Conservation (phyloP, 306 rosid genomes). For the Medicago arabica region DNA sequence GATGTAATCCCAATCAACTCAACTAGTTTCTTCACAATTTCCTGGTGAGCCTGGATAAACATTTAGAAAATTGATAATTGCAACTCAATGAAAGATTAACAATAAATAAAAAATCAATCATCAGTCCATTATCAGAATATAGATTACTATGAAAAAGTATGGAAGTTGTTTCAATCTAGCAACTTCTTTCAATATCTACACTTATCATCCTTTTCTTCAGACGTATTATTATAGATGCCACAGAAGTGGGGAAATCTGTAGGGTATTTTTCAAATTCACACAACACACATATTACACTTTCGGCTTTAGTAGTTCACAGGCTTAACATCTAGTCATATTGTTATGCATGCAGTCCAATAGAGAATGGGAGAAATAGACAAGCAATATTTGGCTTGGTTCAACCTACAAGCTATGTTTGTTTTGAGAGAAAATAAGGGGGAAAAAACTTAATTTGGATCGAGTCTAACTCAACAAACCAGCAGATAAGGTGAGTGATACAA, state of each 20-base stretch:
- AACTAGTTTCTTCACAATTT: constrained; percentile 82
- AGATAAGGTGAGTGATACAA: not conserved
- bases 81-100: constrained; percentile 12
- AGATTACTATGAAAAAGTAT: constrained; percentile 27
- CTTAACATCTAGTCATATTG: not conserved
- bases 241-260: not conserved
- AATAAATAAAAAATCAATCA: not conserved
- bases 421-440: not conserved
- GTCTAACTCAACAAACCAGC: not conserved
- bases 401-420: not conserved
- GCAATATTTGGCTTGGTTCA: not conserved
- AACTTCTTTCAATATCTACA: constrained; percentile 18
- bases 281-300: not conserved
- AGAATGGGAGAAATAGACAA: not conserved
- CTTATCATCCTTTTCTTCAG: constrained; percentile 1
- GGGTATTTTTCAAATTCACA: constrained; percentile 18
- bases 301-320: not conserved
- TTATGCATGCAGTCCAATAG: not conserved
- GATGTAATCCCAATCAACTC: constrained; percentile 98
- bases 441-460: not conserved
- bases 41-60: constrained; percentile 77
- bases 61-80: constrained; percentile 41
- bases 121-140: constrained; percentile 21
- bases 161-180: not conserved
- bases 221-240: not conserved